phyloP scores from a whole-genome alignment of 352 stramenopile species.

The Pythium monospermum region DNA sequence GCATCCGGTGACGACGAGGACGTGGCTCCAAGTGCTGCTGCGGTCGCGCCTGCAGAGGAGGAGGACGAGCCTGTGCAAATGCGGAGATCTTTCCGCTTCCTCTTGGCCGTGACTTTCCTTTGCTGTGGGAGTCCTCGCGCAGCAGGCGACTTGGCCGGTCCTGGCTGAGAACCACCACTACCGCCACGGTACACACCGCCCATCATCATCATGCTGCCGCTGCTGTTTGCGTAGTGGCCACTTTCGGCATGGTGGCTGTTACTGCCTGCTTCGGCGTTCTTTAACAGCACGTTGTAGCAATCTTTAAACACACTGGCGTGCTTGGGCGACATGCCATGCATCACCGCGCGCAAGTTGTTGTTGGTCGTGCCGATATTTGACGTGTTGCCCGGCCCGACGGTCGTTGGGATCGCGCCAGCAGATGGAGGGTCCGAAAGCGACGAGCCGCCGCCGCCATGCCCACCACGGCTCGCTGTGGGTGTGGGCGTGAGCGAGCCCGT shows the following conservation, averaged over 20 bases:
- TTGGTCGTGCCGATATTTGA: slow-evolving; percentile 25
- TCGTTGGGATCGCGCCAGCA: slow-evolving; percentile 1
- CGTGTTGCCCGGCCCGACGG: slow-evolving; percentile 22
- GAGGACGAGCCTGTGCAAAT: slow-evolving; percentile 74
- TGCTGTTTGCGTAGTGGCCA: too few relatives aligned
- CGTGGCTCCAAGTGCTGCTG: background rate
- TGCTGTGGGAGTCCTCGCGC: too few relatives aligned
- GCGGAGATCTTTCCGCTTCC: slow-evolving; percentile 80
- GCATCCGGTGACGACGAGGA: slow-evolving; percentile 25
- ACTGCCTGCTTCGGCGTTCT: slow-evolving; percentile 37
- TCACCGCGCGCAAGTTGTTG: slow-evolving; percentile 22
- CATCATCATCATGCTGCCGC: too few relatives aligned
- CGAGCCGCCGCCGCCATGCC: background rate
- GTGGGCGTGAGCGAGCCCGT: slow-evolving; percentile 14
- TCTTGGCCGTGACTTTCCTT: slow-evolving; percentile 69
- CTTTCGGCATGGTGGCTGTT: background rate
- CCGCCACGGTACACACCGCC: too few relatives aligned
- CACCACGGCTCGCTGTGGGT: slow-evolving; percentile 28
- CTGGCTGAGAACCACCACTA: too few relatives aligned
- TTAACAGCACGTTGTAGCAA: slow-evolving; percentile 67
- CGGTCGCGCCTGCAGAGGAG: too few relatives aligned
- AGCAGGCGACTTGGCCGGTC: too few relatives aligned
- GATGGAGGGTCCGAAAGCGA: background rate
- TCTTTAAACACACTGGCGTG: slow-evolving; percentile 68
- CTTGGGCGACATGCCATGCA: slow-evolving; percentile 48